A percentile compares a stretch with the other conserved stretches of the same genome.
Evolutionary conservation across 139 green algal genomes (phyloP).

Genomic region (Closterium sp.): DNA sequence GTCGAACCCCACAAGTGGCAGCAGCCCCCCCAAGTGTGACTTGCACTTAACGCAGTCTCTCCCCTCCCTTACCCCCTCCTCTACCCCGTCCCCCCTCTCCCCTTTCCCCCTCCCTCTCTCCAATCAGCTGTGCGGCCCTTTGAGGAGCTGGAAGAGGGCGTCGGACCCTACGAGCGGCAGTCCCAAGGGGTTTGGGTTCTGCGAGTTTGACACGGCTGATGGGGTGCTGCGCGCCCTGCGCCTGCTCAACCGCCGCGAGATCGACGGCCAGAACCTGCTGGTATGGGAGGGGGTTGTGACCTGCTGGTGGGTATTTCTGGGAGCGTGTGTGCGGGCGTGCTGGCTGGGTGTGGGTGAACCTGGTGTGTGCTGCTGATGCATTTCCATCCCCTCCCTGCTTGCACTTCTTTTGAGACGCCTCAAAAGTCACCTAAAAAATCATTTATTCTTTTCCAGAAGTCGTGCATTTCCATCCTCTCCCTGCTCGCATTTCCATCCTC

Average conservation of each 20-base stretch:
- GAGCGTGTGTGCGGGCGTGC: too few relatives aligned
- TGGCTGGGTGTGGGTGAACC: too few relatives aligned
- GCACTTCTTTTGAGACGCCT: too few relatives aligned
- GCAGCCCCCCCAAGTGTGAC: conserved; percentile 67
- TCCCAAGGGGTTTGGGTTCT: conserved; percentile 89
- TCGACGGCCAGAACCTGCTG: conserved; percentile 83
- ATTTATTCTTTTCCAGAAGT: too few relatives aligned
- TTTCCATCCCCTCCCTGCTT: too few relatives aligned
- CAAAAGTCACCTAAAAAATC: too few relatives aligned
- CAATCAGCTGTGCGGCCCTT: conserved; percentile 65
- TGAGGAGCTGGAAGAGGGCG: conserved; percentile 84
- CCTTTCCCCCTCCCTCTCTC: neutral
- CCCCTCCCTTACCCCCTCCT: neutral
- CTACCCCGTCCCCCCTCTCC: neutral
- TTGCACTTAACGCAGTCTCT: neutral
- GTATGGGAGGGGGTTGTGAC: conserved; percentile 59
- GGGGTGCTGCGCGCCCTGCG: conserved; percentile 65
- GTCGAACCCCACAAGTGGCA: conserved; percentile 69
- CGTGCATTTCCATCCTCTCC: too few relatives aligned
- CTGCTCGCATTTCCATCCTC: too few relatives aligned
- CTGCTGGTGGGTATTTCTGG: too few relatives aligned
- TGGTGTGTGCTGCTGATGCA: too few relatives aligned
- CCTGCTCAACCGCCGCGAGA: conserved; percentile 29
- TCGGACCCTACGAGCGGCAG: conserved; percentile 70
- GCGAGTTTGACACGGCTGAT: conserved; percentile 72